These are phyloP conservation scores for Monascus ruber DNA, from an alignment of 2,329 filamentous ascomycete genomes.

Conservation along the genomic window DNA sequence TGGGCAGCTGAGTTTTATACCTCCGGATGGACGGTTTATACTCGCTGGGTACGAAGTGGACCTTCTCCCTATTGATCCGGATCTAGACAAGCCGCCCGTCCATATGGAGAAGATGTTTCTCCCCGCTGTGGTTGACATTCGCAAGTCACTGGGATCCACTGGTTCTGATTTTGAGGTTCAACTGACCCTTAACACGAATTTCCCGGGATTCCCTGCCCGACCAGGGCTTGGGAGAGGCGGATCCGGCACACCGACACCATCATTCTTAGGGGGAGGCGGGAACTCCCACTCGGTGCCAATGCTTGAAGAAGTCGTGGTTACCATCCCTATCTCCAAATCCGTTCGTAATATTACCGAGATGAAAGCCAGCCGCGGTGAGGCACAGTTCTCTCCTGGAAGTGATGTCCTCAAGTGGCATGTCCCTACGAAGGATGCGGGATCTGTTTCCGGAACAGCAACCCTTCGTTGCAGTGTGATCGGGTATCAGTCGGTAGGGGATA, in stretches of 20 bases:
- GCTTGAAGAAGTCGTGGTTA: slow-evolving; percentile 67
- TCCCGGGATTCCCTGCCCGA: slow-evolving; percentile 38
- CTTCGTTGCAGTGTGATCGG: slow-evolving; percentile 74
- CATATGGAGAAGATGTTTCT: slow-evolving; percentile 58
- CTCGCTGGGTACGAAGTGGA: slow-evolving; percentile 92
- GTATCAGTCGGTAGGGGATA: slow-evolving; percentile 37
- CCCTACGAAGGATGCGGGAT: slow-evolving; percentile 61
- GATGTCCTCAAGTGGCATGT: slow-evolving; percentile 72
- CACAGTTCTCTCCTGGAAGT: slow-evolving; percentile 64
- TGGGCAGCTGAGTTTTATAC: slow-evolving; percentile 89
- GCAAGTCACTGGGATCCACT: slow-evolving; percentile 60
- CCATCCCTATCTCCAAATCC: slow-evolving; percentile 63
- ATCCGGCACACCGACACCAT: slow-evolving; percentile 37
- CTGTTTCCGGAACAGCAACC: slow-evolving; percentile 56
- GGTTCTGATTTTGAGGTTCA: slow-evolving; percentile 85
- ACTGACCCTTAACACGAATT: slow-evolving; percentile 57
- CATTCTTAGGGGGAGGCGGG: slow-evolving; percentile 41
- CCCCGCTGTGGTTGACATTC: slow-evolving; percentile 71
- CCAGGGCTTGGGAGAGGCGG: slow-evolving; percentile 28
- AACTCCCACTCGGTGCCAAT: slow-evolving; percentile 45
- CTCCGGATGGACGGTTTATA: slow-evolving; percentile 87
- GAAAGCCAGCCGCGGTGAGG: slow-evolving; percentile 69
- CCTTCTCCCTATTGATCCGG: slow-evolving; percentile 59
- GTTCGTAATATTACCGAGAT: slow-evolving; percentile 79
- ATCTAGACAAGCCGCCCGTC: slow-evolving; percentile 44